Evolutionary conservation across 2,329 filamentous ascomycete genomes (phyloP), one percentile per base, ranked within the genome.

Genomic region (Sphaerostilbella broomeana): DNA sequence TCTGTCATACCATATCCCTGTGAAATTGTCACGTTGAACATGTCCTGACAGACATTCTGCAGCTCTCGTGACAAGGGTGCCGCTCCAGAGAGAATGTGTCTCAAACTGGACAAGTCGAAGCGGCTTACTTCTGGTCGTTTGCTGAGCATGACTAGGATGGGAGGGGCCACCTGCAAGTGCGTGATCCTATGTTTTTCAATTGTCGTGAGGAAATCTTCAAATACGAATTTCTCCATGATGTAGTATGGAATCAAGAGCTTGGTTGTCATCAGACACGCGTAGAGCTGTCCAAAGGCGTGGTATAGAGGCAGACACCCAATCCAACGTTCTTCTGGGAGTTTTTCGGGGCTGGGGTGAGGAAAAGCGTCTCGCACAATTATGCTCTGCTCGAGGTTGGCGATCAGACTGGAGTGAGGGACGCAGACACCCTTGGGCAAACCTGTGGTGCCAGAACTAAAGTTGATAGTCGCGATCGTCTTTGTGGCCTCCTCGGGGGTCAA

Each of bases 1-100:
- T 80, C 77, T 0, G 77, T 79, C 76, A 80, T 79, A 4, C 77
- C 77, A 69, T 73, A 79, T 1, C 72, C 75, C 48, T 77, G 75
- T 53, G 58, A 59, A 19, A 71, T 59, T 28, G 60, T 57, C 16
- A 67, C 45, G 4, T 55, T 48, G 38, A 68, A 65, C 3, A 59
- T 51, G 16, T 56, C 56, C 45, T 72, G 66, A 16, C 74, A 67
- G 36, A 72, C 67, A 38, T 62, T 60, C 45, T 68, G 62, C 5
- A 69, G 49, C 36, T 67, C 60, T 7, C 56, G 51, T 0, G 60
- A 61, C 4, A 70, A 50, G 1, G 75, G 75, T 3, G 77, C 76
- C 1, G 75, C 75, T 12, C 75, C 76, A 36, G 64, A 70, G 1
- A 64, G 55, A 2, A 75, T 62, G 4, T 59, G 51, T 18, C 64